A percentile compares a stretch with the other conserved stretches of the same genome.
Conservation (phyloP, 192 early-diverging fungal species). For the Phycomyces nitens region DNA sequence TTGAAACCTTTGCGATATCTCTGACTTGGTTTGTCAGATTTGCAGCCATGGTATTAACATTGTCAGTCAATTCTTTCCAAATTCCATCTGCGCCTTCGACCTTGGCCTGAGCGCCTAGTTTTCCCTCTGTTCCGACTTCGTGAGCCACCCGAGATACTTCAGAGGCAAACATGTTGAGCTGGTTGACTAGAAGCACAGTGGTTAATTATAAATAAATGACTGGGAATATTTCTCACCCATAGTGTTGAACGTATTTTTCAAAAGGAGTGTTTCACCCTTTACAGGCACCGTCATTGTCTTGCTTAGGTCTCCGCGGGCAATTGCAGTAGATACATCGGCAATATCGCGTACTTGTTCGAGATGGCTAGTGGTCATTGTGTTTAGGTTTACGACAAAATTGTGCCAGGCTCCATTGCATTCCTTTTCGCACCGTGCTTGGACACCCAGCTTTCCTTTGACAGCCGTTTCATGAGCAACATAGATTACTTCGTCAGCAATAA, state of each 20-base stretch:
- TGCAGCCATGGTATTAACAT: constrained; percentile 63
- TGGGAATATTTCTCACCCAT: constrained; percentile 66
- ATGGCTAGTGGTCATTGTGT: constrained; percentile 52
- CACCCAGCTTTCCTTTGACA: constrained; percentile 70
- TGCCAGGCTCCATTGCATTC: constrained; percentile 52
- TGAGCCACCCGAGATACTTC: constrained; percentile 64
- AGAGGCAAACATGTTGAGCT: constrained; percentile 48
- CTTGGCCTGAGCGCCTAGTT: constrained; percentile 58
- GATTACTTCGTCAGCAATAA: constrained; percentile 57
- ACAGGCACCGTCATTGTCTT: constrained; percentile 65
- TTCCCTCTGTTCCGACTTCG: constrained; percentile 65
- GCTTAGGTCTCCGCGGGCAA: constrained; percentile 68
- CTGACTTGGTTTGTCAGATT: constrained; percentile 62
- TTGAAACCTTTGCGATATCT: constrained; percentile 59
- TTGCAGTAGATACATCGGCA: constrained; percentile 65
- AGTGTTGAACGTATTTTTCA: constrained; percentile 72
- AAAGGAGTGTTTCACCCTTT: constrained; percentile 69
- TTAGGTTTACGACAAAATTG: constrained; percentile 54
- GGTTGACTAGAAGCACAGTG: constrained; percentile 49
- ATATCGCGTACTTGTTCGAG: constrained; percentile 63
- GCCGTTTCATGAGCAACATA: constrained; percentile 68
- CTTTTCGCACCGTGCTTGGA: constrained; percentile 50
- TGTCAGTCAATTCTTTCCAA: constrained; percentile 65
- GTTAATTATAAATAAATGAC: no score
- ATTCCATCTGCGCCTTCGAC: constrained; percentile 56